A percentile compares a stretch with the other conserved stretches of the same genome.
Evolutionary conservation across 2,329 filamentous ascomycete genomes (phyloP).

Genomic region (Penicillium brevicompactum): DNA sequence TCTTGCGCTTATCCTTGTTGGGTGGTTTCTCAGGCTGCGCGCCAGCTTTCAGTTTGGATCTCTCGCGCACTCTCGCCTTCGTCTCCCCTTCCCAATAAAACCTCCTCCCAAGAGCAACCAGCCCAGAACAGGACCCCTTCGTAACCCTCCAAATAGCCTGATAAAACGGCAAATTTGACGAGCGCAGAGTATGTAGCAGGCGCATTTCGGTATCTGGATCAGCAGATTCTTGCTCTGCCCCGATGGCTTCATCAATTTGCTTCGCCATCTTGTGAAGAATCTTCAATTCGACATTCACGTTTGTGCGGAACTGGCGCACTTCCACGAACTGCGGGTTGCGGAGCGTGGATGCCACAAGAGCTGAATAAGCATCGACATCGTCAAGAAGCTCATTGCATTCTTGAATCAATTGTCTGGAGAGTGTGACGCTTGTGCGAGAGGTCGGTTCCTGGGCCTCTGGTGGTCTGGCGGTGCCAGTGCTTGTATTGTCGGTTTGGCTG

Average conservation of each 20-base stretch:
- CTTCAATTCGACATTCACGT: conserved; percentile 51
- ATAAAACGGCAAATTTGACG: conserved; percentile 68
- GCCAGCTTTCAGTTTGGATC: conserved; percentile 6
- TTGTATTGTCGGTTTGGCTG: conserved; percentile 1
- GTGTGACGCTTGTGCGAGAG: conserved; percentile 15
- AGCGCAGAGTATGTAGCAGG: conserved; percentile 60
- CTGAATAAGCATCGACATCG: conserved; percentile 50
- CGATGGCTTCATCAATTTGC: conserved; percentile 28
- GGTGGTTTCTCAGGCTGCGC: conserved; percentile 26
- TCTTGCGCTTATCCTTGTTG: conserved; percentile 49
- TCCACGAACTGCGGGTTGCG: conserved; percentile 53
- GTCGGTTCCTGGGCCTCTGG: not conserved
- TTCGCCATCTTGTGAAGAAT: conserved; percentile 47
- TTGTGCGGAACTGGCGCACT: conserved; percentile 52
- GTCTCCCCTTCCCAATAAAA: conserved; percentile 50
- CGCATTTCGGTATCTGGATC: conserved; percentile 33
- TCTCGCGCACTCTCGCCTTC: conserved; percentile 7
- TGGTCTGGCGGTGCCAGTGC: conserved; percentile 2
- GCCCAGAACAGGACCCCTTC: conserved; percentile 55
- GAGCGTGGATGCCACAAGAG: conserved; percentile 40
- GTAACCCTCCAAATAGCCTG: conserved; percentile 65
- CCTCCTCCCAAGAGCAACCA: conserved; percentile 60
- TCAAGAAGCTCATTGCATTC: conserved; percentile 45
- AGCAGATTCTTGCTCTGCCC: conserved; percentile 6
- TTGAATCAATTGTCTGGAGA: conserved; percentile 36